Conservation (phyloP, 331 rosid genomes). For the Arachis monticola region DNA sequence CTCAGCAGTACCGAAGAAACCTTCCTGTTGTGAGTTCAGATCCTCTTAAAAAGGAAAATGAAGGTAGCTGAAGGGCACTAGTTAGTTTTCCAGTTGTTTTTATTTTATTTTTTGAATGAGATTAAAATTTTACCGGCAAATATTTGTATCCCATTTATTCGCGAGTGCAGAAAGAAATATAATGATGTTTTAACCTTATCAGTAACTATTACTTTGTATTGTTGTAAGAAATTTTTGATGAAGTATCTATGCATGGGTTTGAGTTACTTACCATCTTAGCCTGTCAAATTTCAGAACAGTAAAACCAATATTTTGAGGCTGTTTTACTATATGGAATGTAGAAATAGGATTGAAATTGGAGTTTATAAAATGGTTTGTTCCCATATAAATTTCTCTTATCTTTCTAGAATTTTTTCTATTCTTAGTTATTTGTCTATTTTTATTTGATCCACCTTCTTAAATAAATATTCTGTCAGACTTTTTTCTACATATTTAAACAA, state of each 20-base stretch:
- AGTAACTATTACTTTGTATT: background rate
- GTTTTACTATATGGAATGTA: background rate
- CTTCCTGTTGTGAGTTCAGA: constrained; percentile 85
- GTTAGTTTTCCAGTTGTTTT: constrained; percentile 1
- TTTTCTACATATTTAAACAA: too few relatives aligned
- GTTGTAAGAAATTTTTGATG: constrained; percentile 31
- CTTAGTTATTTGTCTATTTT: too few relatives aligned
- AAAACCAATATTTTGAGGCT: background rate
- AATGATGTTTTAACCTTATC: constrained; percentile 30
- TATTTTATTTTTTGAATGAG: constrained; percentile 17
- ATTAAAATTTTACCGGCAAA: constrained; percentile 7
- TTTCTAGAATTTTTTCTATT: too few relatives aligned
- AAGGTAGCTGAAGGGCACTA: constrained; percentile 50
- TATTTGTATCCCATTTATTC: constrained; percentile 27
- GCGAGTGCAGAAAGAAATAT: background rate
- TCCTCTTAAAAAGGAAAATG: constrained; percentile 64
- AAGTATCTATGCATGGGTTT: constrained; percentile 1
- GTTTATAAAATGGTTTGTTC: background rate
- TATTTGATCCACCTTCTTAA: too few relatives aligned
- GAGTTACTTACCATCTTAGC: background rate
- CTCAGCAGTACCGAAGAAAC: constrained; percentile 84
- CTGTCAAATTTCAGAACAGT: constrained; percentile 21
- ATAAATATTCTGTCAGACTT: too few relatives aligned
- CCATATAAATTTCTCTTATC: too few relatives aligned
- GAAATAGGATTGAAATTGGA: background rate